Evolutionary conservation across 192 early-diverging fungal genomes (phyloP), one percentile per base, ranked within the genome.

Genomic region (Coemansia sp.): DNA sequence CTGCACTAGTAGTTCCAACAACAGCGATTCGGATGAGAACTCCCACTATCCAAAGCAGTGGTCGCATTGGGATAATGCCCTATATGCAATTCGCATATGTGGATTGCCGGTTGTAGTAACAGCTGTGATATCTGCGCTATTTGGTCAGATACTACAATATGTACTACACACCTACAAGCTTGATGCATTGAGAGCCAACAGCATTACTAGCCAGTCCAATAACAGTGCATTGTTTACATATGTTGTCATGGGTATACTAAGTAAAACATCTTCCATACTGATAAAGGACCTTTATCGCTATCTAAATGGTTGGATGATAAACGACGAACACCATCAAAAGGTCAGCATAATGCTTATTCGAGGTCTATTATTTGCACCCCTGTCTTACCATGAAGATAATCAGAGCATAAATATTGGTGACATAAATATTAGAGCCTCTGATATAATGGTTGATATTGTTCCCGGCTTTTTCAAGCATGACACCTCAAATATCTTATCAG

Each of bases 61-160:
- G 65, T n/a, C 65, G 1, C 20, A 40, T 18, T 90, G 88, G 88
- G 70, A 88, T 24, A 82, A 82, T 5, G 53, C 72, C 36, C 85
- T 85, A 83, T 85, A 78, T n/a, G 55, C 34, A 44, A n/a, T 80
- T 81, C 60, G 22, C 61, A 34, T 44, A 15, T 44, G n/a, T 60
- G 55, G 66, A 5, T 3, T 60, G 13, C 22, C 39, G 13, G 24
- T 49, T 18, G 13, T 68, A 41, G 39, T 3, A 18, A 38, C 13
- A 0, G 22, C 41, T 29, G 5, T 31, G 22, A 12, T 43, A 5
- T 16, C 66, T 5, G 53, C 40, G 2, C 1, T 43, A 16, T n/a
- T 60, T 44, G 38, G 40, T 31, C 39, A 38, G 20, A 58, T 68
- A 13, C 10, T 33, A 18, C 0, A 36, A 9, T 33, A 16, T 33